phyloP scores from a whole-genome alignment of 2,329 filamentous ascomycete genomes.

The Epichloe festucae region DNA sequence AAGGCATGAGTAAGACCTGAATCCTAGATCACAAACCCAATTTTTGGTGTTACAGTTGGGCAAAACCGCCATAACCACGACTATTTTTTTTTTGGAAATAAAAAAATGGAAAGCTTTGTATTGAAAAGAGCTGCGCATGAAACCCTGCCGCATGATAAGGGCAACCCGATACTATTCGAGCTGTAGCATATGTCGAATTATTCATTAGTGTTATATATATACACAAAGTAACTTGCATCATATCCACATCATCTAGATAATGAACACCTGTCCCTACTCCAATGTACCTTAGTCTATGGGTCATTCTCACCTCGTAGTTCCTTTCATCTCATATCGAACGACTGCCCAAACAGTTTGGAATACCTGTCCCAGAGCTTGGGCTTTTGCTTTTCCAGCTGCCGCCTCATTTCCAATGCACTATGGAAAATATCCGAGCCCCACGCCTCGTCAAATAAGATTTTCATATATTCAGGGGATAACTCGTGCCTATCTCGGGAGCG shows the following conservation, averaged over 20 bases:
- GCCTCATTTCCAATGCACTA: conserved; percentile 9
- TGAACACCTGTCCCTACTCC: too few species aligned
- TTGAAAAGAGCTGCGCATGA: too few species aligned
- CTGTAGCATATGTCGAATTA: too few species aligned
- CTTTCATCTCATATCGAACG: not conserved
- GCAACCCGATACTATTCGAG: too few species aligned
- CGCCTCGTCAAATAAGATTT: conserved; percentile 19
- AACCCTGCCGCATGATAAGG: too few species aligned
- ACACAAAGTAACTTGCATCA: too few species aligned
- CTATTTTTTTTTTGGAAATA: too few species aligned
- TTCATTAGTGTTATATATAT: too few species aligned
- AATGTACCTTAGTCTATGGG: too few species aligned
- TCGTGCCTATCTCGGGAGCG: conserved; percentile 19
- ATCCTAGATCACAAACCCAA: not conserved
- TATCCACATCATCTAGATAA: too few species aligned
- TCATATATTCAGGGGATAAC: conserved; percentile 17
- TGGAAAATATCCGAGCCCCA: conserved; percentile 22
- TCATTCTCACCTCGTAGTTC: too few species aligned
- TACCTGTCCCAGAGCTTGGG: conserved; percentile 19
- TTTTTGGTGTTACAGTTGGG: not conserved
- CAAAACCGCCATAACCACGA: not conserved
- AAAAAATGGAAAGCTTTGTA: too few species aligned
- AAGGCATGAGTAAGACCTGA: conserved; percentile 19
- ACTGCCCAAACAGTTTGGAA: conserved; percentile 12
- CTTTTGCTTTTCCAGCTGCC: conserved; percentile 17